phyloP scores from a whole-genome alignment of 257 asterid genomes.

The Leonotis leonurus region DNA sequence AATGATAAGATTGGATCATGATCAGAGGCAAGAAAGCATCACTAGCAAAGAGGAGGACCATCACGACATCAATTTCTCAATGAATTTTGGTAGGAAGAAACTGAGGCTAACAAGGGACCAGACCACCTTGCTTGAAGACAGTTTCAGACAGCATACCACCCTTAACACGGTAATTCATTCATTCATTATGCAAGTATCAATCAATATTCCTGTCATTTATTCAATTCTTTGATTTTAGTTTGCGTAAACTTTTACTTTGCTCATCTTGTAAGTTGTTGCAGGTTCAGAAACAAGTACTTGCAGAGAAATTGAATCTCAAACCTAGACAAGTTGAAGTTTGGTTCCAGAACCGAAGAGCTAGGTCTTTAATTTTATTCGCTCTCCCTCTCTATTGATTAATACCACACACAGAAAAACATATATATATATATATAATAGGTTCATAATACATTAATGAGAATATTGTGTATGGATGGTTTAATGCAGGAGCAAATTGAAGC shows the following conservation, averaged over 20 bases:
- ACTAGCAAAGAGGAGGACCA: slow-evolving; percentile 16
- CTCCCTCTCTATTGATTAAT: neutral
- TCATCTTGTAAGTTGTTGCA: slow-evolving; percentile 4
- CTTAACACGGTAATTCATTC: slow-evolving; percentile 45
- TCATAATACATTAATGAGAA: no score
- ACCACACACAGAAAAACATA: neutral
- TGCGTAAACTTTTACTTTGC: no score
- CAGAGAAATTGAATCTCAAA: slow-evolving; percentile 48
- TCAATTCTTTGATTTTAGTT: neutral
- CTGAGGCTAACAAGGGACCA: slow-evolving; percentile 59
- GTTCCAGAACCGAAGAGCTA: slow-evolving; percentile 80
- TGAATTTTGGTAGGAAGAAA: slow-evolving; percentile 40
- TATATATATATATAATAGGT: neutral
- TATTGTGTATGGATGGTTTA: neutral
- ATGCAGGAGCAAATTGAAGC: slow-evolving; percentile 76
- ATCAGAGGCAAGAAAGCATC: slow-evolving; percentile 7
- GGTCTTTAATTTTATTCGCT: slow-evolving; percentile 19
- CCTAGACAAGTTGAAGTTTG: slow-evolving; percentile 79
- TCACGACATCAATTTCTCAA: slow-evolving; percentile 8
- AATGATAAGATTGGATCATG: neutral
- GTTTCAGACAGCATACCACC: slow-evolving; percentile 52
- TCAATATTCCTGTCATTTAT: neutral
- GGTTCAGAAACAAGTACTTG: slow-evolving; percentile 47
- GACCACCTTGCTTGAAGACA: slow-evolving; percentile 52
- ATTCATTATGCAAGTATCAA: neutral